Evolutionary conservation across 257 asterid genomes (phyloP), one percentile per base, ranked within the genome.

Genomic region (Forsythia viridissima): DNA sequence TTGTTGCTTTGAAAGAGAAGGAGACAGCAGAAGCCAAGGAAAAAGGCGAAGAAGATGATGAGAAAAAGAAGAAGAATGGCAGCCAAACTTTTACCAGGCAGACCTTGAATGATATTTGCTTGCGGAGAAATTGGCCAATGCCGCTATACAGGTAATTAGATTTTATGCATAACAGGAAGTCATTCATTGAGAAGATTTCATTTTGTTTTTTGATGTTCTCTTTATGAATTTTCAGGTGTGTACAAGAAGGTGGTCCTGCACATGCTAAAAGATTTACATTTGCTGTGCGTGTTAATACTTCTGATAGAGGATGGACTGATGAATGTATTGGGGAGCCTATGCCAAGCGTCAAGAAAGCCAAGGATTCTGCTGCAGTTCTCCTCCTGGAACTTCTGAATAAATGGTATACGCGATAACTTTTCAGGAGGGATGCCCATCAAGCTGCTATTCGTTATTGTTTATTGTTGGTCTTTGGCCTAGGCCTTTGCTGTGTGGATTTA

Each of bases 261-360:
- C 99, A 95, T 77, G 99, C 98, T 0, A 95, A 92, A 87, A 90
- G 91, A 86, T 95, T 95, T 77, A 95, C 99, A 6, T 95, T 88
- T 81, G 88, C 96, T 9, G 99, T 95, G 43, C 88, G 97, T 3
- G 97, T 95, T 11, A 95, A 95, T 76, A 93, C 98, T 18, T 83
- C 94, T 11, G 99, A 93, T 79, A 88, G 84, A 83, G 99, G 99
- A 70, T 92, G 92, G 97, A 91, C 97, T 1, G 98, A 95, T 73
- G 99, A 95, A 82, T 95, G 99, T 84, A 81, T 95, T 0, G 99
- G 98, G 42, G 98, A 95, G 76, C 97, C 99, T 6, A 92, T 95
- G 98, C 99, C 98, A 4, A 95, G 97, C 76, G 99, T 95, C 73
- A 95, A 95, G 92, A 95, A 92, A 82, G 99, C 99, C 15, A 95